Evolutionary conservation across 345 rosid genomes (phyloP).

Genomic region (Eucalyptus globulus): DNA sequence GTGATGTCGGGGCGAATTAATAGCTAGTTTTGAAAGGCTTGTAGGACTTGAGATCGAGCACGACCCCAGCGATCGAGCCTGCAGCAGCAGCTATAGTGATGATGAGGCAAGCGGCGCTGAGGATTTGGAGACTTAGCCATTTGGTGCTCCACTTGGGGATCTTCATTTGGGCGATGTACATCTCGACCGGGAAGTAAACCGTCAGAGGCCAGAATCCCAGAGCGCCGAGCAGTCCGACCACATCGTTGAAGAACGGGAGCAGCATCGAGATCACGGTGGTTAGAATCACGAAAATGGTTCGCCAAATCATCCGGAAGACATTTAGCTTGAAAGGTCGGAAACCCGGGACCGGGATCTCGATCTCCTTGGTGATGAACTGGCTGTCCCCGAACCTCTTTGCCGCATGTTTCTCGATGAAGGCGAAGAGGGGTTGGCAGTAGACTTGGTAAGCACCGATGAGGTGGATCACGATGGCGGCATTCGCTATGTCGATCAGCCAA

Average conservation of each 20-base stretch:
- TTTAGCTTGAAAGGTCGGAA: slow-evolving; percentile 37
- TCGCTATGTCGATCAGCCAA: slow-evolving; percentile 91
- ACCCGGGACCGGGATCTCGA: slow-evolving; percentile 34
- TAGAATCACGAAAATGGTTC: slow-evolving; percentile 63
- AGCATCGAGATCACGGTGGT: slow-evolving; percentile 80
- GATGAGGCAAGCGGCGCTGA: slow-evolving; percentile 67
- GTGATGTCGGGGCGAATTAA: not conserved
- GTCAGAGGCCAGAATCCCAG: slow-evolving; percentile 92
- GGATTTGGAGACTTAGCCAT: slow-evolving; percentile 64
- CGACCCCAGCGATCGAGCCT: slow-evolving; percentile 71
- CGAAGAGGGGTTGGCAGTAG: slow-evolving; percentile 75
- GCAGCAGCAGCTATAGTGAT: slow-evolving; percentile 65
- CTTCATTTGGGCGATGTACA: slow-evolving; percentile 66
- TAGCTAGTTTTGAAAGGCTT: slow-evolving; percentile 53
- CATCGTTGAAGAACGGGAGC: slow-evolving; percentile 77
- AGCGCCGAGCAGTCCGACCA: slow-evolving; percentile 82
- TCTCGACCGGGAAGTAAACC: slow-evolving; percentile 84
- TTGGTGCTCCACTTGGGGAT: slow-evolving; percentile 67
- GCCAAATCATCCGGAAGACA: slow-evolving; percentile 72
- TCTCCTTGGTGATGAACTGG: slow-evolving; percentile 41
- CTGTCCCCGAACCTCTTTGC: slow-evolving; percentile 38
- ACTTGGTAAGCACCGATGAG: slow-evolving; percentile 92
- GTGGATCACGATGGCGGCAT: slow-evolving; percentile 71
- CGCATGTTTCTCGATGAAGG: slow-evolving; percentile 63
- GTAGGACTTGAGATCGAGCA: slow-evolving; percentile 42